Evolutionary conservation across 2,329 filamentous ascomycete genomes (phyloP), one percentile per base, ranked within the genome.

Genomic region (Endoconidiophora polonica): DNA sequence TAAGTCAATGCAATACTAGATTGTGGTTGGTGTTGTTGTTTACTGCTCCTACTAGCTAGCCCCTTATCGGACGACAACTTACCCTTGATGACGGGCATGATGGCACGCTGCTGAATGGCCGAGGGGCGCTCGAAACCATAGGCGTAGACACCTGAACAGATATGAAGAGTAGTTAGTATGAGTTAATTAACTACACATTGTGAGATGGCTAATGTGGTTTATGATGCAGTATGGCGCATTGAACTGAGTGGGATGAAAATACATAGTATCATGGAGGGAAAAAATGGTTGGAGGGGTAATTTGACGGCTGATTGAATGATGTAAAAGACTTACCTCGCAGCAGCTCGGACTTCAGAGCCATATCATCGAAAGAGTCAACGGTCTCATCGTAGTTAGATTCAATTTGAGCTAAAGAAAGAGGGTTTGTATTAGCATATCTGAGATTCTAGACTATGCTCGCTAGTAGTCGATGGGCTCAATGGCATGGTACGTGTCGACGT

Each of bases 371-470:
- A 56, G 87, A 94, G 73, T 98, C 93, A 71, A 91, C 90, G 64
- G 90, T 88, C 79, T 96, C 88, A 79, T 98, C 91, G 76, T 96
- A 98, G 86, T 98, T 98, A 67, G 88, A 94, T 79, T 98, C 93
- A 78, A 98, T 98, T 76, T 94, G 87, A 72, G 83, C 90, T 94
- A 68, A 63, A 16, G 2, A 66, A 23, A 18, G 49, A 16, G 22
- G 20, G 16, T 12, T 16, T 33, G 12, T 37, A 38, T 50, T 46
- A 50, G 49, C 37, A 46, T 42, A 20, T 14, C 12, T 18, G 14
- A 14, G 4, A 36, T 18, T 38, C 38, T 5, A 42, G 4, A 29
- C 18, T 2, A 41, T 48, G 23, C 33, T 33, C 16, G n/a, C 14
- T 18, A 9, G 14, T 16, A 36, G 12, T 36, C 26, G 9, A 18